Base-by-base conservation (phyloP, 1,284 basidiomycete species). In the Fomitopsis palustris region DNA sequence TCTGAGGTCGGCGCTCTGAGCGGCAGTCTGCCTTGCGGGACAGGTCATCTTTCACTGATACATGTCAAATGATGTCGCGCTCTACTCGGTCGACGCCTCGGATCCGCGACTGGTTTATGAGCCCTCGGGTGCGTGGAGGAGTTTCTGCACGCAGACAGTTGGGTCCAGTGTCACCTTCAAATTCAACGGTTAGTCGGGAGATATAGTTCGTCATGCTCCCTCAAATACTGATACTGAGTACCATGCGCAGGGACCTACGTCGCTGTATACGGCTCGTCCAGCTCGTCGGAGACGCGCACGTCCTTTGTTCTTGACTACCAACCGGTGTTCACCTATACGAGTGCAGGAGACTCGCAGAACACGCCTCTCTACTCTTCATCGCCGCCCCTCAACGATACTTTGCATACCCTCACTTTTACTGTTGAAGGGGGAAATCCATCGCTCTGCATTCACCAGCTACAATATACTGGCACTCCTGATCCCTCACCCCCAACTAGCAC, bases 261-360 rank as follows among this genome's bases (percentile, higher is more conserved):
- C 17, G 47, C 57, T 25, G 61, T 62, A 19, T 62, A 59, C 51
- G 61, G 61, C 2, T 51, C 42, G 8, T 23, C 58, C 16, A 54
- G 54, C 16, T n/a, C 42, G 54, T 6, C 45, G 25, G 33, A 27
- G 17, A 58, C 31, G 2, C 49, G 31, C 21, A 41, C 54, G n/a
- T 39, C 42, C 3, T 62, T 56, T 45, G n/a, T 35, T 3, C 31
- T 62, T 14, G 61, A 62, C 49, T 37, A n/a, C 23, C 27, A 27
- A 1, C 9, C 47, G 6, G 37, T 54, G n/a, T 41, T 43, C 43
- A 12, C 49, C 25, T 54, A 27, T 29, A 23, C 29, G n/a, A 23
- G 41, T 9, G n/a, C 54, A 9, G 16, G 23, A 19, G 8, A 35
- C 33, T 53, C 33, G 19, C 39, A 41, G 49, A 19, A 17, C 55